phyloP scores from a whole-genome alignment of 257 asterid species.

The Coffea canephora region DNA sequence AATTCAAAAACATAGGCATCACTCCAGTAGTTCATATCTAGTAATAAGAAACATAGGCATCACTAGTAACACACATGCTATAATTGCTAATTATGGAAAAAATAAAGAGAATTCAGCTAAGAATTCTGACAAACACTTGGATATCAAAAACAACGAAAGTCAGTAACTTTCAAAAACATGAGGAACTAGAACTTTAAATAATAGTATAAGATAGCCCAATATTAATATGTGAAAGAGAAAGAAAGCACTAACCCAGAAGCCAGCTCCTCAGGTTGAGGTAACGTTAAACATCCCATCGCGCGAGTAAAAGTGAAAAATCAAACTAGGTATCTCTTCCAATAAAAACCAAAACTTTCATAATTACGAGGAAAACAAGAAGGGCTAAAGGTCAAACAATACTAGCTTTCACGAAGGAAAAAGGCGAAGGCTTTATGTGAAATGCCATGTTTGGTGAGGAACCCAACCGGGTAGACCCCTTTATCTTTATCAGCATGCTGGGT shows the following conservation, averaged over 20 bases:
- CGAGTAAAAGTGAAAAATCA: constrained; percentile 35
- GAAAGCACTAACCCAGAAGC: constrained; percentile 71
- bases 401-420: constrained; percentile 93
- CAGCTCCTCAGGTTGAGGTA: constrained; percentile 58
- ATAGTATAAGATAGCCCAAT: neutral
- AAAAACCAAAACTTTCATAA: neutral
- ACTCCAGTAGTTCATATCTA: no score
- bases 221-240: neutral
- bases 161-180: neutral
- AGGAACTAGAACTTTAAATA: neutral
- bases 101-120: constrained; percentile 7
- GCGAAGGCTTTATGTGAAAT: constrained; percentile 67
- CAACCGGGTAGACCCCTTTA: constrained; percentile 63
- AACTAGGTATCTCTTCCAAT: constrained; percentile 9
- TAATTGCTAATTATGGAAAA: constrained; percentile 8
- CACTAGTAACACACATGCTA: neutral
- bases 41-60: neutral
- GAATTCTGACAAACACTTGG: constrained; percentile 11
- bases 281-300: constrained; percentile 60
- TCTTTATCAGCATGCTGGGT: constrained; percentile 31
- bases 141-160: neutral
- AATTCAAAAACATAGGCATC: neutral
- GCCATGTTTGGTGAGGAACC: constrained; percentile 72
- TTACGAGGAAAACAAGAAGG: neutral
- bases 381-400: constrained; percentile 1